phyloP scores from a whole-genome alignment of 805 yeast species.

The Suhomyces canberraensis region DNA sequence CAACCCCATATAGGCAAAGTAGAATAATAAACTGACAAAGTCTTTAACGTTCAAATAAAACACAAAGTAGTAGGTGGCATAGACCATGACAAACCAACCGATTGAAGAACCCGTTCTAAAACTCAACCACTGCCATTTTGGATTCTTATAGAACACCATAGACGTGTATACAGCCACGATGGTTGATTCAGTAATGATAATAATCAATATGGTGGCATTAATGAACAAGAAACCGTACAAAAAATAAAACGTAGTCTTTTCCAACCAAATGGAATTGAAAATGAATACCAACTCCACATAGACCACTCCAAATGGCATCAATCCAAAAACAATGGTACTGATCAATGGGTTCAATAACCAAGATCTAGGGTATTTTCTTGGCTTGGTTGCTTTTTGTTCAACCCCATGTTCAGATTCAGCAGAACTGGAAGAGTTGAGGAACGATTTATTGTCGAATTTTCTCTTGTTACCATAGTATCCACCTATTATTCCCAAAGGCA shows the following conservation, averaged over 20 bases:
- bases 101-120: constrained; percentile 67
- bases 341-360: constrained; percentile 22
- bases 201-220: constrained; percentile 54
- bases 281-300: constrained; percentile 73
- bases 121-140: constrained; percentile 82
- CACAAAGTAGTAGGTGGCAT: constrained; percentile 64
- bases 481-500: constrained; percentile 76
- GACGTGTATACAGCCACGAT: constrained; percentile 66
- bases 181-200: constrained; percentile 69
- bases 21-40: constrained; percentile 62
- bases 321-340: constrained; percentile 53
- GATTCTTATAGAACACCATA: constrained; percentile 50
- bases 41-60: constrained; percentile 59
- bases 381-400: neutral
- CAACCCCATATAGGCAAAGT: constrained; percentile 68
- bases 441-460: constrained; percentile 21
- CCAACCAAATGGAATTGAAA: constrained; percentile 75
- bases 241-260: constrained; percentile 73
- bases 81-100: constrained; percentile 66
- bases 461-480: constrained; percentile 49
- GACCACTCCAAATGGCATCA: constrained; percentile 76
- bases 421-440: constrained; percentile 7
- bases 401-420: neutral
- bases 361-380: constrained; percentile 6
- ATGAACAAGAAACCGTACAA: constrained; percentile 74